Evolutionary conservation across 139 green algal species (phyloP).

Genomic region (Picocystis salinarum): DNA sequence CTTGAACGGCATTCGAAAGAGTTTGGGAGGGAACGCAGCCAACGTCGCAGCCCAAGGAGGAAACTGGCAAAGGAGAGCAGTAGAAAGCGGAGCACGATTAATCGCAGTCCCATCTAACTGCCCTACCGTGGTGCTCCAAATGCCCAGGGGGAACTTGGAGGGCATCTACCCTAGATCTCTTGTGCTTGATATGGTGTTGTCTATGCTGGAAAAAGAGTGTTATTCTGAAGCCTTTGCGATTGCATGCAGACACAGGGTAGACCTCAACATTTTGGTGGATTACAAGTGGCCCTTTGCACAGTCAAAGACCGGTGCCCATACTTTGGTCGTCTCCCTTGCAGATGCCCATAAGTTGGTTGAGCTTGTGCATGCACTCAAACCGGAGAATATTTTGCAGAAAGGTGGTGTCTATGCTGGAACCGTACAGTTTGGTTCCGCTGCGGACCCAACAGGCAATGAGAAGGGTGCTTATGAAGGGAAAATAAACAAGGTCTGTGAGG

Average conservation of each 20-base stretch:
- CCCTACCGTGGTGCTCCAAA: constrained; percentile 30
- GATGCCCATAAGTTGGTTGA: too few species aligned
- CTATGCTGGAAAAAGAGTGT: constrained; percentile 17
- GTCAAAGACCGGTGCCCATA: constrained; percentile 16
- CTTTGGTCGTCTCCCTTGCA: too few species aligned
- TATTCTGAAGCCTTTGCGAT: constrained; percentile 9
- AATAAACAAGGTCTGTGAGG: constrained; percentile 15
- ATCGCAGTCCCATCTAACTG: background rate
- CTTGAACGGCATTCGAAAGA: too few species aligned
- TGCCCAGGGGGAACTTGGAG: constrained; percentile 86
- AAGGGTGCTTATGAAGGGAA: constrained; percentile 9
- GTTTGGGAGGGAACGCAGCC: too few species aligned
- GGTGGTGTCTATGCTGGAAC: constrained; percentile 43
- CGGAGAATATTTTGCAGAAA: constrained; percentile 14
- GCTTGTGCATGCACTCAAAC: constrained; percentile 46
- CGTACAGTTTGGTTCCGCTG: too few species aligned
- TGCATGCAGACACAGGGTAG: constrained; percentile 30
- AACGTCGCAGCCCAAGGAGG: too few species aligned
- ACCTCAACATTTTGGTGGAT: constrained; percentile 86
- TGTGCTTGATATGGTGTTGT: constrained; percentile 44
- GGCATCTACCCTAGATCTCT: constrained; percentile 50
- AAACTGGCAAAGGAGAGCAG: too few species aligned
- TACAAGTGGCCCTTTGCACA: constrained; percentile 68
- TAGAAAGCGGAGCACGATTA: too few species aligned
- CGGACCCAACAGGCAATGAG: background rate